Base-by-base conservation (phyloP, 129 eudicot genomes). In the Deinandra increscens region DNA sequence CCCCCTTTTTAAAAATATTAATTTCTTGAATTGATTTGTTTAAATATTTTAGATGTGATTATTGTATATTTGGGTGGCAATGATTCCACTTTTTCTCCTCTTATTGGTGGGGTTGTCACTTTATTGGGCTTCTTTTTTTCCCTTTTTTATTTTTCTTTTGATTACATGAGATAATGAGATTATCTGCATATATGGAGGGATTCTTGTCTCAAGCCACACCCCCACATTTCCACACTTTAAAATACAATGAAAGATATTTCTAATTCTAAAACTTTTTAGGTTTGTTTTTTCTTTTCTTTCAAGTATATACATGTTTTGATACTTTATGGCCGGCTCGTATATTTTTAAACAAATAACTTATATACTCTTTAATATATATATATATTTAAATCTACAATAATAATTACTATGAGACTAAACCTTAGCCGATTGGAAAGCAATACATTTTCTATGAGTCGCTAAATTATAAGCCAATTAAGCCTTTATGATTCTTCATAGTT, bases 151-250 rank as follows among this genome's bases (percentile, higher is more conserved):
- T 18, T 59, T 75, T 33, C 29, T 63, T 46, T 36, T 76, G 29
- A 60, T 76, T 60, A 70, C 56, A 76, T 68, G 75, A 68, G 37
- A 76, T 76, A 50, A 49, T 48, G 36, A 64, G 56, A 64, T 74
- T 39, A 50, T 60, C 13, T 23, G 68, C 80, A 76, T 64, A 68
- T 46, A 76, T 68, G 62, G 55, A 69, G 80, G 80, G 70, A 60
- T 69, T 69, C 65, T 76, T 69, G 75, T 76, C 81, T 49, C 66
- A 65, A 61, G 23, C 51, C 29, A 33, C 53, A 34, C 60, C 20
- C 20, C 60, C 60, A 55, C 34, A 31, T 56, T 58, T 56, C 56
- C 70, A 48, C 51, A 23, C 20, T 38, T 55, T 19, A 14, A 38
- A 15, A 22, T 34, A 7, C 45, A 48, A 68, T 68, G 31, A 66